A percentile compares a stretch with the other conserved stretches of the same genome.
Conservation (phyloP, 352 stramenopile genomes). For the Pythium folliculosum region DNA sequence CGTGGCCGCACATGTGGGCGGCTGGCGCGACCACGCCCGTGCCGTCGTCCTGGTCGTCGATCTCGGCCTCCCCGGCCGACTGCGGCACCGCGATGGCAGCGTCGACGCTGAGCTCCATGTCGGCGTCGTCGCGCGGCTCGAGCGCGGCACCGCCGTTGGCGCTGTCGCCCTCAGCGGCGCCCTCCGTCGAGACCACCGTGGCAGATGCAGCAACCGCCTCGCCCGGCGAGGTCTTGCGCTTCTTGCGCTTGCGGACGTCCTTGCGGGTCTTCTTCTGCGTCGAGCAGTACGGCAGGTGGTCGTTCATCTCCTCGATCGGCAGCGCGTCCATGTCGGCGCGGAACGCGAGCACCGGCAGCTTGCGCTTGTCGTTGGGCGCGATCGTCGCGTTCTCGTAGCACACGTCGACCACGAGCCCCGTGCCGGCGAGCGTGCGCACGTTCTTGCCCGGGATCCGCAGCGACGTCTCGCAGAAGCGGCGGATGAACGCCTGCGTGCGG, state of each 20-base stretch:
- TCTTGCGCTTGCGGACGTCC: slow-evolving; percentile 64
- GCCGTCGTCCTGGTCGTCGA: slow-evolving; percentile 38
- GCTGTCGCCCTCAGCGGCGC: no score
- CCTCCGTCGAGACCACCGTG: no score
- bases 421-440: slow-evolving; percentile 76
- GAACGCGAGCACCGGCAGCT: slow-evolving; percentile 89
- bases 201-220: neutral
- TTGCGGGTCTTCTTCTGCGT: slow-evolving; percentile 62
- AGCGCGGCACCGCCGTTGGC: neutral
- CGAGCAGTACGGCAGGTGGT: slow-evolving; percentile 79
- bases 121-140: slow-evolving; percentile 16
- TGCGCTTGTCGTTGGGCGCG: slow-evolving; percentile 47
- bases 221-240: slow-evolving; percentile 62
- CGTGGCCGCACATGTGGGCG: slow-evolving; percentile 95
- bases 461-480: slow-evolving; percentile 77
- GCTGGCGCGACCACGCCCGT: slow-evolving; percentile 27
- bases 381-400: slow-evolving; percentile 70
- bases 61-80: slow-evolving; percentile 42
- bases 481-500: slow-evolving; percentile 86
- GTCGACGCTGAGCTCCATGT: slow-evolving; percentile 24
- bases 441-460: slow-evolving; percentile 76
- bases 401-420: slow-evolving; percentile 91
- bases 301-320: slow-evolving; percentile 88
- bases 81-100: slow-evolving; percentile 27
- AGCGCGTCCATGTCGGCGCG: slow-evolving; percentile 96